Evolutionary conservation across 345 rosid species (phyloP), one percentile per base, ranked within the genome.

Genomic region (Luvunga scandens): DNA sequence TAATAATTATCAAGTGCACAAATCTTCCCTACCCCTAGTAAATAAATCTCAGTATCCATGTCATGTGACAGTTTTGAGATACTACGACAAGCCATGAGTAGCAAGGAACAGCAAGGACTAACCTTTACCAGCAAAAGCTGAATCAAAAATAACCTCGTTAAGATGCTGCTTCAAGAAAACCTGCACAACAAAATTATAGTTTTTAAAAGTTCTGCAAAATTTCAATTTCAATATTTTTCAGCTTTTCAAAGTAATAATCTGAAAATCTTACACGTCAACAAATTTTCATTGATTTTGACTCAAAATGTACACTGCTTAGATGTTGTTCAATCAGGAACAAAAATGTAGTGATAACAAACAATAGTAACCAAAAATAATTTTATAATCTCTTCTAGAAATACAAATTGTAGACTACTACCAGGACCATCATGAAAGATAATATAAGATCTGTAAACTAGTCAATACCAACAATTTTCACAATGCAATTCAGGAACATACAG

Each of bases 151-250:
- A 66, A 94, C 93, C 79, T 84, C 77, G 7, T 88, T 88, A 75
- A 96, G 98, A 87, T 90, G 95, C 83, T 96, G 99, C 88, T 94
- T 96, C 86, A 96, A 84, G 92, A 90, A 96, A 73, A 90, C 94
- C 97, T 96, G 90, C 83, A 88, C 27, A 75, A 38, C 36, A 71
- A 55, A 39, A 61, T 34, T 71, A 39, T 53, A 78, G 69, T 10
- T 69, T 34, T 62, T 59, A 7, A 42, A 64, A 68, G 36, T 16
- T 33, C 39, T 64, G 13, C n/a, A 68, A 16, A 69, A 27, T 48
- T 48, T 33, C 6, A 50, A 70, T 50, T 6, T 53, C 18, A 28
- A 50, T 13, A 50, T 4, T 28, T 28, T 28, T 18, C 38, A 27
- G 27, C 8, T 28, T 48, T 21, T 19, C 61, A 27, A 6, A 70